Evolutionary conservation across 306 rosid species (phyloP).

Genomic region (Lablab purpureus): DNA sequence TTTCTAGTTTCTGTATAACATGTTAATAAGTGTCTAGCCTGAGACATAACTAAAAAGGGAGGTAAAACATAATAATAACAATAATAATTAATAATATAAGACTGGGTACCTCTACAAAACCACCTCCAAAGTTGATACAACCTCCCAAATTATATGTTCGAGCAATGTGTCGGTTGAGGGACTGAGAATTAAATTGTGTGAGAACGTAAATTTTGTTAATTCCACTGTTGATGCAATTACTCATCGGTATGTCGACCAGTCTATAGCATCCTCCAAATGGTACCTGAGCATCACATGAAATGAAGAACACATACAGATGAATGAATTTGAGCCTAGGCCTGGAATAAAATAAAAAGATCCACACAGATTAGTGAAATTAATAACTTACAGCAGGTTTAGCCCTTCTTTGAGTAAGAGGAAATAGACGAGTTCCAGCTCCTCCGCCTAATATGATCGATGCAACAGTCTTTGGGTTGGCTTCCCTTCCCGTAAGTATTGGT

Average conservation of each 20-base stretch:
- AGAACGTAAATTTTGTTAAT: slow-evolving; percentile 61
- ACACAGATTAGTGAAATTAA: slow-evolving; percentile 5
- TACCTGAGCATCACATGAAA: slow-evolving; percentile 51
- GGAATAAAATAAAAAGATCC: slow-evolving; percentile 18
- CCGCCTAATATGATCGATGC: slow-evolving; percentile 66
- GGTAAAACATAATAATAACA: background rate
- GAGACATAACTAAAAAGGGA: background rate
- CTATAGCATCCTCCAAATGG: slow-evolving; percentile 68
- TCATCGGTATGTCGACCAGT: slow-evolving; percentile 64
- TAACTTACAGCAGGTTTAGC: slow-evolving; percentile 65
- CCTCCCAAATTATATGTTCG: slow-evolving; percentile 54
- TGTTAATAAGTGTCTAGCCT: slow-evolving; percentile 20
- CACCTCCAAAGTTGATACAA: slow-evolving; percentile 52
- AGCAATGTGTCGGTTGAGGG: slow-evolving; percentile 63
- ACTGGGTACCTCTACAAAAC: slow-evolving; percentile 60
- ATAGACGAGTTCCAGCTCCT: slow-evolving; percentile 67
- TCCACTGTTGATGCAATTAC: slow-evolving; percentile 67
- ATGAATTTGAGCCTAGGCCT: slow-evolving; percentile 32
- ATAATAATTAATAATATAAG: background rate
- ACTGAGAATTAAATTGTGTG: slow-evolving; percentile 64
- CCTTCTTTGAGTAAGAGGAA: slow-evolving; percentile 64
- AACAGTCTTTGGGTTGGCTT: slow-evolving; percentile 56
- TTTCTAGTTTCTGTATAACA: slow-evolving; percentile 15
- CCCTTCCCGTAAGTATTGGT: slow-evolving; percentile 43
- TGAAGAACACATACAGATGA: slow-evolving; percentile 38